Evolutionary conservation across 768 basidiomycete species (phyloP), one percentile per base, ranked within the genome.

Genomic region (Xerocomellus intermedius): DNA sequence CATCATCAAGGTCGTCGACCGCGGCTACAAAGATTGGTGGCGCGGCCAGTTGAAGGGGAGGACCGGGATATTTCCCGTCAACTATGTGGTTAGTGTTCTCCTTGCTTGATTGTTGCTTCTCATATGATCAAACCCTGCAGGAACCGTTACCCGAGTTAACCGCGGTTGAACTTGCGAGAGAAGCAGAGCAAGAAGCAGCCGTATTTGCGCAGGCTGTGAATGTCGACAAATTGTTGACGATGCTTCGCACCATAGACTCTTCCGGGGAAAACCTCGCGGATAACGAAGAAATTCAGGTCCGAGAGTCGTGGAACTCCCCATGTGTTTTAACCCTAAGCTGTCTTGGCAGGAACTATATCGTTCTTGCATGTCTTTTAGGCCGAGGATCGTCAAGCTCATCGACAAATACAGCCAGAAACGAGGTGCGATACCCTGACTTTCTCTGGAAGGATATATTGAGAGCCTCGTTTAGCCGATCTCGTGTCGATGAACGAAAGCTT

Each of bases 21-120:
- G 93, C 24, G 89, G 87, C 22, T 96, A 96, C 71, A 89, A 91
- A 63, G 94, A 97, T 67, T 98, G 96, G 96, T 98, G 94, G 93
- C 75, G 92, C 22, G 96, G 96, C 1, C 94, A 97, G 62, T 71
- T 95, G 42, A 89, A 85, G 65, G 94, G 92, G 0, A 76, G 90
- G 54, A 93, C 94, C 3, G 94, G 94, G 42, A 98, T 98, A 44
- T 98, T 98, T 72, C 96, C 96, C 0, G 92, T 96, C 19, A 97
- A 96, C 69, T 97, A 98, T 74, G 93, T 98, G 62, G 92, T 91
- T 63, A 8, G 87, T 80, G 36, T 56, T 50, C 42, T 45, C 46
- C 30, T 24, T 16, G 19, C 17, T 52, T 22, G 32, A 54, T 14
- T 8, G 8, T 30, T n/a, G 0, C 37, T 41, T 44, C 19, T 36